Percentiles rank a stretch among this genome's conserved stretches.
Conservation (phyloP, 176 grass and related monocot genomes). For the Urochloa ruziziensis region DNA sequence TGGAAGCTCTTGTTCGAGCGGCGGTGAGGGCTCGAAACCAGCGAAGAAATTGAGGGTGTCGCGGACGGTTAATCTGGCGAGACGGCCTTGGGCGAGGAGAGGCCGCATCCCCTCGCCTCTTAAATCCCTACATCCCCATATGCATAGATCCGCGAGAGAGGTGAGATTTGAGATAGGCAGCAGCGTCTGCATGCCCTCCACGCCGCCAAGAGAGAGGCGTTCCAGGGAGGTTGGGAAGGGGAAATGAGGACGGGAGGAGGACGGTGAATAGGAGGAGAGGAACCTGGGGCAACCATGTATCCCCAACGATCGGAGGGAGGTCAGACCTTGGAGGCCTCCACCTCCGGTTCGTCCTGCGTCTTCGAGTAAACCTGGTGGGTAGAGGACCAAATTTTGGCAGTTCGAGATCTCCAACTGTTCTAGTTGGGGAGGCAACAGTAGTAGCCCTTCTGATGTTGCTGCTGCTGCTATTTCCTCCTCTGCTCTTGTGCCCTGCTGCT, state of each 20-base stretch:
- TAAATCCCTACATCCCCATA: rapidly evolving
- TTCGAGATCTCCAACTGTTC: rapidly evolving
- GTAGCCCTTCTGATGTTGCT: not conserved
- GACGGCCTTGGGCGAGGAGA: not conserved
- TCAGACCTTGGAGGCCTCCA: not conserved
- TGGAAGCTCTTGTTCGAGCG: no score
- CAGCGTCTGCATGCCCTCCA: not conserved
- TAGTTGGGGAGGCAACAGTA: not conserved
- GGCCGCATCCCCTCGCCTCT: not conserved
- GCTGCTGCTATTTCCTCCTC: not conserved
- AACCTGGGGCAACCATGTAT: rapidly evolving
- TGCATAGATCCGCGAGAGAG: rapidly evolving
- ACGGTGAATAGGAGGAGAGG: not conserved
- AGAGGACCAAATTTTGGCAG: no score
- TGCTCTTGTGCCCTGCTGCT: not conserved
- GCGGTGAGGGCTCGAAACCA: not conserved
- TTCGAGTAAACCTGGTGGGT: no score
- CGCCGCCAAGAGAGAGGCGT: rapidly evolving
- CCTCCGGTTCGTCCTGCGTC: not conserved
- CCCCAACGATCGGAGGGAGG: rapidly evolving
- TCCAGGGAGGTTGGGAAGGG: not conserved
- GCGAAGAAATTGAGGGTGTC: not conserved
- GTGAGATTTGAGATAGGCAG: not conserved
- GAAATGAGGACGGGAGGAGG: not conserved
- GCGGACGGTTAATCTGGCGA: not conserved